A percentile compares a stretch with the other conserved stretches of the same genome.
Conservation (phyloP, 495 filamentous ascomycete species). For the Hyaloscypha finlandica region DNA sequence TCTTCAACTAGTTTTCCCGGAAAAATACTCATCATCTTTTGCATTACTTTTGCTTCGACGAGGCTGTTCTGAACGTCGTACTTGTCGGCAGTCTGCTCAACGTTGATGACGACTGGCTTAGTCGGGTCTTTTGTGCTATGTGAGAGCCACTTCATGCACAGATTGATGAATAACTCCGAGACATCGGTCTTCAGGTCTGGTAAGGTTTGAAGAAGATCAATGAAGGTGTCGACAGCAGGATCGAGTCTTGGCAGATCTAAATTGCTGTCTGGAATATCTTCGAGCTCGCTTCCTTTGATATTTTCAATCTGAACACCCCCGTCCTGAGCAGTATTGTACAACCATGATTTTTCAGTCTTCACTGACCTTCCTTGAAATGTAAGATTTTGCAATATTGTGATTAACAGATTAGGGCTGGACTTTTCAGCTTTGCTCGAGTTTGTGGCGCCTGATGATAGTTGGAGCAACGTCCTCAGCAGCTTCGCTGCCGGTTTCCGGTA, state of each 20-base stretch:
- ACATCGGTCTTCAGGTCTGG: constrained; percentile 56
- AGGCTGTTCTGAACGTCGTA: constrained; percentile 50
- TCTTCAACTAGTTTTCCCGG: constrained; percentile 67
- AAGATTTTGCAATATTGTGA: constrained; percentile 43
- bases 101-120: constrained; percentile 12
- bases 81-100: constrained; percentile 35
- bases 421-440: not conserved
- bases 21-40: constrained; percentile 66
- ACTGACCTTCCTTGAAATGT: constrained; percentile 40
- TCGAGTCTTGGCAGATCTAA: constrained; percentile 41
- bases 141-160: constrained; percentile 64
- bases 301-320: constrained; percentile 29
- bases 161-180: constrained; percentile 62
- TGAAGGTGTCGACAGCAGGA: constrained; percentile 51
- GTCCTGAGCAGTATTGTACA: constrained; percentile 7
- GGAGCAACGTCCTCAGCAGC: constrained; percentile 48
- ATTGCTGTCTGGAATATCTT: not conserved
- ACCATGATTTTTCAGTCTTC: constrained; percentile 18
- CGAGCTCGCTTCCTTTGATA: not conserved
- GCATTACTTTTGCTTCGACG: constrained; percentile 62
- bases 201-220: constrained; percentile 50
- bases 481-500: constrained; percentile 42
- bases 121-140: not conserved
- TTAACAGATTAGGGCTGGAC: constrained; percentile 36
- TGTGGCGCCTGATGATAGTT: constrained; percentile 42